Base-by-base conservation (phyloP, 1,284 basidiomycete genomes). In the Fomes fomentarius region DNA sequence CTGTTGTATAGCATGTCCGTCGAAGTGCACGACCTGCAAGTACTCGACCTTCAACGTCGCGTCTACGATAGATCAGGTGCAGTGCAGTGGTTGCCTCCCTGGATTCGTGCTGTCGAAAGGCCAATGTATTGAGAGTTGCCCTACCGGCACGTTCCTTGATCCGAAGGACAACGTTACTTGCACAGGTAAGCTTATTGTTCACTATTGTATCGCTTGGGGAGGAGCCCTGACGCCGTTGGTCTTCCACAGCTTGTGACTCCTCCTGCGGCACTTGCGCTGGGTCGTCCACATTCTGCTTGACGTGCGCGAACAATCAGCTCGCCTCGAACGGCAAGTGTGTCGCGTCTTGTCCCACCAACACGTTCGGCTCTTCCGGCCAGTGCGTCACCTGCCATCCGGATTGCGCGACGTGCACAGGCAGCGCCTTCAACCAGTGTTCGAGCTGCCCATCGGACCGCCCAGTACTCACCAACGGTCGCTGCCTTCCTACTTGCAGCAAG, bases 361-460 rank as follows among this genome's bases (percentile, higher is more conserved):
- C 84, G 3, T 89, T 92, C 73, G 73, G 77, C 45, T 81, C 87
- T 14, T 78, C 82, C 17, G 82, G 82, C 39, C 70, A 80, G 19
- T 94, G 91, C 70, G 64, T 85, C 47, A 60, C 81, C 3, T 94
- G 92, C 69, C 91, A 94, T 55, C 82, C 90, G 0, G 92, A 94
- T 66, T 94, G 91, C 64, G 82, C 80, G 6, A 84, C 85, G 5
- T 94, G 92, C 71, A 81, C 85, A 21, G 87, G 87, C 26, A 68
- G 78, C 30, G 77, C 82, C 1, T 91, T 92, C 74, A 85, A 82
- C 66, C 87, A 93, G 66, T 94, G 92, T 71, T 78, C 81, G 3
- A 80, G 82, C 44, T 94, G 91, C 65, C 76, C 83, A 17, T 63
- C 85, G 35, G 70, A 76, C 19, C 81, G 84, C 1, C 91, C 91